A percentile compares a stretch with the other conserved stretches of the same genome.
Conservation (phyloP, 225 moss, liverwort and hornwort genomes). For the Takakia lepidozioides region DNA sequence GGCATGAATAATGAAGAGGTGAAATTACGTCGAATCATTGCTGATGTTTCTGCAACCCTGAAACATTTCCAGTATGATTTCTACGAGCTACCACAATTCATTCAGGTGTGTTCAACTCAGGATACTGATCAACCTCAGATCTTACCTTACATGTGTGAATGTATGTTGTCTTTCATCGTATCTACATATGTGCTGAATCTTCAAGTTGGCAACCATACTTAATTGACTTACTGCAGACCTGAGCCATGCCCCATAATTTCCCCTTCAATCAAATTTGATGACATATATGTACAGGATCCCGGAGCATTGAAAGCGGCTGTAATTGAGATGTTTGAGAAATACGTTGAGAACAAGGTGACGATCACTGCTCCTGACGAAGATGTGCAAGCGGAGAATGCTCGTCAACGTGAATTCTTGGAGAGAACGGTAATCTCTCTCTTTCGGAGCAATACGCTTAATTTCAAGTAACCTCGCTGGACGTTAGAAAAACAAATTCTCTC, state of each 20-base stretch:
- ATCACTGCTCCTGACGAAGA: constrained; percentile 54
- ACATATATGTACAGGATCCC: constrained; percentile 22
- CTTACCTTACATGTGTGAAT: background rate
- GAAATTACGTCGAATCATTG: constrained; percentile 29
- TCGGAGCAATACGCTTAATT: no score
- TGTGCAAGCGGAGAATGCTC: constrained; percentile 42
- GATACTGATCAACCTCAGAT: background rate
- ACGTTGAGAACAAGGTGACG: constrained; percentile 49
- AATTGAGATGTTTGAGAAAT: constrained; percentile 55
- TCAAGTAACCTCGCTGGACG: no score
- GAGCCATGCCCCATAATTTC: no score
- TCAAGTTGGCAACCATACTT: background rate
- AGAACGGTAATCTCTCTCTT: constrained; percentile 29
- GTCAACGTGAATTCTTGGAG: constrained; percentile 77
- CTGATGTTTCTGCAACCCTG: constrained; percentile 20
- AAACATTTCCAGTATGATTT: constrained; percentile 75
- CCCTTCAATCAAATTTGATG: background rate
- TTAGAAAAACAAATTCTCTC: no score
- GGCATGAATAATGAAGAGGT: constrained; percentile 50
- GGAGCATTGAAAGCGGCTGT: constrained; percentile 30
- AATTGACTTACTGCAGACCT: background rate
- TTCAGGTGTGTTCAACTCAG: constrained; percentile 31
- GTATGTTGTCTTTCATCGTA: background rate
- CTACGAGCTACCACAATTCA: constrained; percentile 51
- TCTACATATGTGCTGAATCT: background rate